These are phyloP conservation scores for Neofusicoccum umdonicola DNA, from an alignment of 2,329 filamentous ascomycete species.

Conservation along the genomic window DNA sequence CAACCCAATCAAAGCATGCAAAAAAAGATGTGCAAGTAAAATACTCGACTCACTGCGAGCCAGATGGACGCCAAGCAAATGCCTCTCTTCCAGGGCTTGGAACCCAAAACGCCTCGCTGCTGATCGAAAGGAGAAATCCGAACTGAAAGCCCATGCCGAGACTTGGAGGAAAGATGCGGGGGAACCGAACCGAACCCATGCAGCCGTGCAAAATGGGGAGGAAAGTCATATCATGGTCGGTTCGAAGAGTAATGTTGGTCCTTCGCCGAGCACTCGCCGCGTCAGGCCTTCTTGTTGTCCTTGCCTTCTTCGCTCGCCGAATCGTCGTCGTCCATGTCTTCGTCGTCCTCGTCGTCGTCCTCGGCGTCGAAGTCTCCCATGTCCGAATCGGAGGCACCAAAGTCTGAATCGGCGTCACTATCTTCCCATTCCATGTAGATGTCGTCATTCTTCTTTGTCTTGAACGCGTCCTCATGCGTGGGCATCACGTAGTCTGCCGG, in stretches of 20 bases:
- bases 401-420: constrained; percentile 59
- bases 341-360: constrained; percentile 59
- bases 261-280: too few species aligned
- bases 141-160: background rate
- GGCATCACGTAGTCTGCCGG: constrained; percentile 81
- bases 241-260: background rate
- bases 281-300: constrained; percentile 1
- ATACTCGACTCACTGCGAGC: background rate
- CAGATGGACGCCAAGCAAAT: constrained; percentile 17
- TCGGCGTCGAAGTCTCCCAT: constrained; percentile 39
- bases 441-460: constrained; percentile 63
- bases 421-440: constrained; percentile 55
- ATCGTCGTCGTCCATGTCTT: constrained; percentile 60
- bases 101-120: constrained; percentile 17
- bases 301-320: constrained; percentile 33
- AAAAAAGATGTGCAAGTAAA: background rate
- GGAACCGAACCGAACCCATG: background rate
- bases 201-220: background rate
- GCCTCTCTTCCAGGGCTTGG: constrained; percentile 1
- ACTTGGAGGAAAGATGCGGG: background rate
- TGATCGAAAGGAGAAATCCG: background rate
- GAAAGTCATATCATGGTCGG: background rate
- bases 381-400: constrained; percentile 64
- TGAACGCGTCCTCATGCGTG: constrained; percentile 61
- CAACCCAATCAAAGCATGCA: background rate